A percentile compares a stretch with the other conserved stretches of the same genome.
phyloP scores from a whole-genome alignment of 2,329 filamentous ascomycete genomes.

The Emergomyces africanus region DNA sequence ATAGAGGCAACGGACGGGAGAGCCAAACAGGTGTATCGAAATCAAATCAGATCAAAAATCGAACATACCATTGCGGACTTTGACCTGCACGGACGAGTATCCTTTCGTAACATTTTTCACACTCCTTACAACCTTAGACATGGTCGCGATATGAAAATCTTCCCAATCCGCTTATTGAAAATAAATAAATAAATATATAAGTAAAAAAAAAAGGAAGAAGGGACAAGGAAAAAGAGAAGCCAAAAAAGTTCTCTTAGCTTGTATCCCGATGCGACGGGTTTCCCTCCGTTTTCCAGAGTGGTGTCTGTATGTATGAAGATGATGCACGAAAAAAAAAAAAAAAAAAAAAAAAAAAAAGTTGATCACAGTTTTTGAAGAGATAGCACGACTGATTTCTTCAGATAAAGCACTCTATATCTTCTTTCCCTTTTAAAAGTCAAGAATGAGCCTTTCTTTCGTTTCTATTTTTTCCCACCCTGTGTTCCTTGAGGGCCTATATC shows the following conservation, averaged over 20 bases:
- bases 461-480: not conserved
- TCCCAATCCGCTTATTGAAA: not conserved
- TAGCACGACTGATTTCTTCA: not conserved
- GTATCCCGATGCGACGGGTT: not conserved
- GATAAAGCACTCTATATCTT: not conserved
- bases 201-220: not conserved
- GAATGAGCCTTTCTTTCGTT: not conserved
- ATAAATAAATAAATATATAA: not conserved
- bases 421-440: not conserved
- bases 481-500: not conserved
- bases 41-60: not conserved
- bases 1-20: not conserved
- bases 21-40: not conserved
- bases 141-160: conserved; percentile 25
- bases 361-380: not conserved
- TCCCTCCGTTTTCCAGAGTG: not conserved
- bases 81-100: conserved; percentile 91
- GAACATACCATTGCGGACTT: conserved; percentile 84
- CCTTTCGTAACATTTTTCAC: conserved; percentile 99
- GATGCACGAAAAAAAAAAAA: not conserved
- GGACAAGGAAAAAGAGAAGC: not conserved
- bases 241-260: not conserved
- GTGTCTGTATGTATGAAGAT: not conserved
- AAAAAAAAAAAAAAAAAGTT: not conserved
- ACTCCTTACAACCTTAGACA: conserved; percentile 95